Conservation (phyloP, 2,329 filamentous ascomycete species). For the Herpotrichia juniperi region DNA sequence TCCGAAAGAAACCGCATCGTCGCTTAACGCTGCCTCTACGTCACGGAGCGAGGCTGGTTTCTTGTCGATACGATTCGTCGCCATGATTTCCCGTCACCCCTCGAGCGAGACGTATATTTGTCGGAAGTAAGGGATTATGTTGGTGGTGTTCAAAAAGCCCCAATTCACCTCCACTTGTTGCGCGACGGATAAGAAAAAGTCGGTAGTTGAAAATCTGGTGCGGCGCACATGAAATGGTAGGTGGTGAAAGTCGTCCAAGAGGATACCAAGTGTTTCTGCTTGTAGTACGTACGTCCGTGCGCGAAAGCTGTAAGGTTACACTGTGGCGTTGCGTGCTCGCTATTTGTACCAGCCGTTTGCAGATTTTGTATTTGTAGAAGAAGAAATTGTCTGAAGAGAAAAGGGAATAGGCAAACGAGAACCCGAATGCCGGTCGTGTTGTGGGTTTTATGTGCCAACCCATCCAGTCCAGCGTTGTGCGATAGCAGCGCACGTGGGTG, state of each 20-base stretch:
- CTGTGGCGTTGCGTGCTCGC: no score
- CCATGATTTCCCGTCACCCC: background rate
- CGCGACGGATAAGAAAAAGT: background rate
- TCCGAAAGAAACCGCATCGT: background rate
- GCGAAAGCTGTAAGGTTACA: background rate
- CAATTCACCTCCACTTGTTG: background rate
- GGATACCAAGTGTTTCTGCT: background rate
- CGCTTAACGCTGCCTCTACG: background rate
- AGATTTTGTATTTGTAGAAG: no score
- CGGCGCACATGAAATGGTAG: background rate
- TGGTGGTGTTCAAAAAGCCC: no score
- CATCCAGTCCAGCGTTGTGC: background rate
- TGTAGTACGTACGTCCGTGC: background rate
- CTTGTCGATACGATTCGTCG: background rate
- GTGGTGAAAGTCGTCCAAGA: no score
- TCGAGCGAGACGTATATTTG: no score
- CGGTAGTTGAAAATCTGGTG: background rate
- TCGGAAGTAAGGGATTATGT: no score
- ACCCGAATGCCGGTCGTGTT: no score
- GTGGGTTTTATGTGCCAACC: no score
- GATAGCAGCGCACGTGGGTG: background rate
- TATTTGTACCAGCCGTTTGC: no score
- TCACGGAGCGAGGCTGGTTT: background rate
- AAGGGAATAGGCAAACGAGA: background rate
- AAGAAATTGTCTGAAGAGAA: background rate